Conservation (phyloP, 2,329 filamentous ascomycete species). For the Pleoardoris graminearum region DNA sequence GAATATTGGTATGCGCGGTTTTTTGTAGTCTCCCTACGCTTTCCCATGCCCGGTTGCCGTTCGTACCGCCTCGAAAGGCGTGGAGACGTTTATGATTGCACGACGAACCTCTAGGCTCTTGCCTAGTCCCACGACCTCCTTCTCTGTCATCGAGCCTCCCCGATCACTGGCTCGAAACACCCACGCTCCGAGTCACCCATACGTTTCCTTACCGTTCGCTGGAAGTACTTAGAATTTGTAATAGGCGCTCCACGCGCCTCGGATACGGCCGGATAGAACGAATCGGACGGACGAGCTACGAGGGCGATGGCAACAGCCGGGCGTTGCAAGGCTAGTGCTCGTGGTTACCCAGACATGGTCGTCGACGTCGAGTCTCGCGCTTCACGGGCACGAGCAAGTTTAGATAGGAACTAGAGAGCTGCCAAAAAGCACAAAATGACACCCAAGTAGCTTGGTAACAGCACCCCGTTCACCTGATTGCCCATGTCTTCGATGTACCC, state of each 20-base stretch:
- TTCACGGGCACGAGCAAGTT: conserved; percentile 4
- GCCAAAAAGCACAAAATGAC: conserved; percentile 16
- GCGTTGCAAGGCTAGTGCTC: conserved; percentile 5
- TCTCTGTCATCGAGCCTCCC: conserved; percentile 3
- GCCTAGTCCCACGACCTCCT: neutral
- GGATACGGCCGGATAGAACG: neutral
- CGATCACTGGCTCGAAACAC: conserved; percentile 1
- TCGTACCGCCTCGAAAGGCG: neutral
- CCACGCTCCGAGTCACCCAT: conserved; percentile 4
- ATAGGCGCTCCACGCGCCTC: conserved; percentile 9
- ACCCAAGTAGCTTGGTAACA: neutral
- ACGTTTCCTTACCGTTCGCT: conserved; percentile 2
- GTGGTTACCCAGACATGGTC: neutral
- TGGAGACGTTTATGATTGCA: neutral
- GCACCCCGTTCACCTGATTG: neutral
- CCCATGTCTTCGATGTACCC: neutral
- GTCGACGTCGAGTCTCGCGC: too few relatives aligned
- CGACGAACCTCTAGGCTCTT: too few relatives aligned
- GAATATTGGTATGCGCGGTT: conserved; percentile 42
- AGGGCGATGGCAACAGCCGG: neutral
- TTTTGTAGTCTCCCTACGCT: conserved; percentile 10
- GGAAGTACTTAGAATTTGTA: conserved; percentile 8
- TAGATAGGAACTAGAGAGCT: conserved; percentile 17
- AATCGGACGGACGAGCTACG: neutral
- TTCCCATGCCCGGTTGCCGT: conserved; percentile 8